Base-by-base conservation (phyloP, 2,329 filamentous ascomycete genomes). In the Claviceps monticola region DNA sequence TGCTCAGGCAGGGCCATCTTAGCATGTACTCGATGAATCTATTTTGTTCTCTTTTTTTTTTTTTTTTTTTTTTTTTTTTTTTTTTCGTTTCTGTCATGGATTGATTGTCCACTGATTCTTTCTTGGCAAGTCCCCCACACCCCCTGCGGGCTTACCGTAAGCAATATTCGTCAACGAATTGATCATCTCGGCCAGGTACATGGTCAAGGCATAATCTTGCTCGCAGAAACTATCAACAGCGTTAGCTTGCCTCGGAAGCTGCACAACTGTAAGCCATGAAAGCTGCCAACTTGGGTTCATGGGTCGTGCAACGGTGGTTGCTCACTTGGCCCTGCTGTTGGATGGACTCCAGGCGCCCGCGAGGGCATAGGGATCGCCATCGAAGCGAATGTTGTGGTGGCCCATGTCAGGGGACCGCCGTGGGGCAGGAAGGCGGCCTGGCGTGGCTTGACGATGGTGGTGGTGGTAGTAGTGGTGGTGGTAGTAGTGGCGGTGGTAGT, bases 161-260 rank as follows among this genome's bases (percentile, higher is more conserved):
- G 67, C 56, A 17, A 68, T 51, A 54, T 70, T 73, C 39, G 69
- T 70, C 14, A 71, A 51, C 0, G 68, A 67, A 54, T 72, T 73
- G 56, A 72, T 67, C 48, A 73, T 71, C 54, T 73, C 70, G 34
- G 69, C 69, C 6, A 73, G 56, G 50, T 68, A 71, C 16, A 66
- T 58, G 2, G 68, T 70, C 19, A 73, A 56, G n/a, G 63, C 62
- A 58, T 72, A 72, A 59, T 81, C 78, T 65, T 82, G 65, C 50
- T 69, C 66, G 46, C 66, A 68, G 48, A 69, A 68, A 51, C 66
- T 69, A 46, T 46, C 26, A 11, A 17, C 21, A 8, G 3, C 7
- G 43, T 45, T 21, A 45, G 43, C n/a, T 29, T 45, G 29, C 29
- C 29, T 34, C 29, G 29, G 29, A 34, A 34, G 29, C 29, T 34